phyloP scores from a whole-genome alignment of 148 eudicot species.

The Rhododendron vialii region DNA sequence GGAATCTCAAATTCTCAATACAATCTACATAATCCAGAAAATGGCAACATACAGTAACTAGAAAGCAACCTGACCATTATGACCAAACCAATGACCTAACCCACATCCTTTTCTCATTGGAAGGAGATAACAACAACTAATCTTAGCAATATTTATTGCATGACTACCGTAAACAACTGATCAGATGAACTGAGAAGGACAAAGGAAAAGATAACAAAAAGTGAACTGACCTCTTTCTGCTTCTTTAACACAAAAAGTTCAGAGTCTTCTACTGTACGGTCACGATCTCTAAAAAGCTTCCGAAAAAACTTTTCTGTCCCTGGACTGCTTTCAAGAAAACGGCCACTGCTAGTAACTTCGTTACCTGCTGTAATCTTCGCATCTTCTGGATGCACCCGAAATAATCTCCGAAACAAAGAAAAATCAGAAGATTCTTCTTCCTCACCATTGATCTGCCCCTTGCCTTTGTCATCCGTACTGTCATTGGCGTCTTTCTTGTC shows the following conservation, averaged over 20 bases:
- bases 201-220: conserved; percentile 10
- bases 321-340: conserved; percentile 82
- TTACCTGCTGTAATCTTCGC: conserved; percentile 35
- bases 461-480: conserved; percentile 54
- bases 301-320: conserved; percentile 94
- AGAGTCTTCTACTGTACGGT: conserved; percentile 86
- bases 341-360: conserved; percentile 32
- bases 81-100: not conserved
- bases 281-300: conserved; percentile 90
- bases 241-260: conserved; percentile 75
- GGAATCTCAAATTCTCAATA: not conserved
- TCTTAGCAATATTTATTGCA: not conserved
- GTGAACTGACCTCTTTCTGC: conserved; percentile 64
- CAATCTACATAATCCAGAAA: not conserved
- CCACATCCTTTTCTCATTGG: not conserved
- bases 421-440: conserved; percentile 84
- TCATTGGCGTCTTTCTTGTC: conserved; percentile 59
- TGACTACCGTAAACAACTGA: not conserved
- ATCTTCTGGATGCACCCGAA: conserved; percentile 89
- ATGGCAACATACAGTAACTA: not conserved
- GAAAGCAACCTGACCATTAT: not conserved
- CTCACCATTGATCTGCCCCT: conserved; percentile 52
- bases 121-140: not conserved
- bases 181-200: not conserved
- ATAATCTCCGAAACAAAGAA: conserved; percentile 67